phyloP scores from a whole-genome alignment of 768 basidiomycete species.

The Podaxis sp. region DNA sequence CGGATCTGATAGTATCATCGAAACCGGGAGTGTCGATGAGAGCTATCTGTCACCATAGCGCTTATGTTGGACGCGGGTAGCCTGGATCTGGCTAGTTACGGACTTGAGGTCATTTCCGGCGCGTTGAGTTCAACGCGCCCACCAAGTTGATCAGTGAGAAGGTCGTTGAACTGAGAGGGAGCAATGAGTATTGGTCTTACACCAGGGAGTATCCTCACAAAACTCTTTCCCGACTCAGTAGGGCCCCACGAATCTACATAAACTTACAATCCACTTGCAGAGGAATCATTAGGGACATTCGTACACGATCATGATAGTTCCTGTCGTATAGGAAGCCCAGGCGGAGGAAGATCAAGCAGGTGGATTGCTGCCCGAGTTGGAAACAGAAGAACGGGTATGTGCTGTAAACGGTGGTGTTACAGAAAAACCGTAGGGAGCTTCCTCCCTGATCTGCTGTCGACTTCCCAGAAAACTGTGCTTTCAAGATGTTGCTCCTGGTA shows the following conservation, averaged over 20 bases:
- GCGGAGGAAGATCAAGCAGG: too few relatives aligned
- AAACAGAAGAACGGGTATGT: too few relatives aligned
- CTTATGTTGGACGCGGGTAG: constrained; percentile 21
- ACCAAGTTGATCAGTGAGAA: constrained; percentile 11
- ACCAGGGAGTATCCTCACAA: constrained; percentile 7
- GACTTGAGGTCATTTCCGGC: constrained; percentile 25
- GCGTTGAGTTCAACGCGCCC: not conserved
- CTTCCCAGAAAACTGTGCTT: too few relatives aligned
- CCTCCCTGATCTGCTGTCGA: too few relatives aligned
- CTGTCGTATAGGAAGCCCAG: too few relatives aligned
- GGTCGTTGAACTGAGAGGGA: constrained; percentile 21
- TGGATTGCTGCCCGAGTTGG: too few relatives aligned
- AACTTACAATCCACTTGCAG: too few relatives aligned
- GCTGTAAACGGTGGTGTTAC: too few relatives aligned
- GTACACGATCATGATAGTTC: constrained; percentile 14
- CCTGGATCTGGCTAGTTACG: constrained; percentile 31
- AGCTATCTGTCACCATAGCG: constrained; percentile 18
- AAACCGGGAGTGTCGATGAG: constrained; percentile 36
- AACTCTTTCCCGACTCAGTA: constrained; percentile 22
- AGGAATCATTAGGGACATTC: too few relatives aligned
- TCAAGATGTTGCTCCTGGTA: too few relatives aligned
- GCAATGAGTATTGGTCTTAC: not conserved
- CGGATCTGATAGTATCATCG: constrained; percentile 27
- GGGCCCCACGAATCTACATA: constrained; percentile 9
- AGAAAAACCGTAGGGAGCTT: too few relatives aligned